phyloP scores from a whole-genome alignment of 176 grass and related monocot species.

The Thalia dealbata region DNA sequence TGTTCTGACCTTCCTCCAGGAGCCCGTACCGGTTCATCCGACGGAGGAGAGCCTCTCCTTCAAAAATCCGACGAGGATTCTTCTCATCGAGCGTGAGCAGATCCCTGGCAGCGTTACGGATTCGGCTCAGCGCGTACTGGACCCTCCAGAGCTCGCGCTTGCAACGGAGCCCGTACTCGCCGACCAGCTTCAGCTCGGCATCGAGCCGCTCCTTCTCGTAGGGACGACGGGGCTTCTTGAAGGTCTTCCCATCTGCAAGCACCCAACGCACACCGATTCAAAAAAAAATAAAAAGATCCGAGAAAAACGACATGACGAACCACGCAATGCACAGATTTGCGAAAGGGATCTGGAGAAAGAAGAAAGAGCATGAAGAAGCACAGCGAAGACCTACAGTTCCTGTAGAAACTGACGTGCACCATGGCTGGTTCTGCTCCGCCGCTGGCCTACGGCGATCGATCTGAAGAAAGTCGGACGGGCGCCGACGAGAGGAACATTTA shows the following conservation, averaged over 20 bases:
- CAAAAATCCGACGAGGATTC: slow-evolving; percentile 30
- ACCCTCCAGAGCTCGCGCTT: slow-evolving; percentile 35
- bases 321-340: not conserved
- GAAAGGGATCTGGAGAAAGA: not conserved
- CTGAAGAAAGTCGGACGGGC: not conserved
- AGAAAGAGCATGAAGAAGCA: not conserved
- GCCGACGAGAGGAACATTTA: slow-evolving; percentile 8
- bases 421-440: slow-evolving; percentile 19
- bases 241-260: slow-evolving; percentile 54
- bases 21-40: slow-evolving; percentile 35
- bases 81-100: slow-evolving; percentile 38
- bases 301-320: not conserved
- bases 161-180: slow-evolving; percentile 34
- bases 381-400: slow-evolving; percentile 33
- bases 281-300: not conserved
- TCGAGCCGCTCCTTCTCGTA: slow-evolving; percentile 75
- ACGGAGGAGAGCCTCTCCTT: slow-evolving; percentile 37
- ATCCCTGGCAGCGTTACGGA: slow-evolving; percentile 33
- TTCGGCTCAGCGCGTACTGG: slow-evolving; percentile 32
- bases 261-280: not conserved
- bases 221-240: slow-evolving; percentile 63
- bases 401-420: slow-evolving; percentile 50
- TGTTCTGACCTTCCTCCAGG: slow-evolving; percentile 32
- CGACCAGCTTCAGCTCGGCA: slow-evolving; percentile 51
- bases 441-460: not conserved